Evolutionary conservation across 2,329 filamentous ascomycete species (phyloP), one percentile per base, ranked within the genome.

Genomic region (Colletotrichum eleusines): DNA sequence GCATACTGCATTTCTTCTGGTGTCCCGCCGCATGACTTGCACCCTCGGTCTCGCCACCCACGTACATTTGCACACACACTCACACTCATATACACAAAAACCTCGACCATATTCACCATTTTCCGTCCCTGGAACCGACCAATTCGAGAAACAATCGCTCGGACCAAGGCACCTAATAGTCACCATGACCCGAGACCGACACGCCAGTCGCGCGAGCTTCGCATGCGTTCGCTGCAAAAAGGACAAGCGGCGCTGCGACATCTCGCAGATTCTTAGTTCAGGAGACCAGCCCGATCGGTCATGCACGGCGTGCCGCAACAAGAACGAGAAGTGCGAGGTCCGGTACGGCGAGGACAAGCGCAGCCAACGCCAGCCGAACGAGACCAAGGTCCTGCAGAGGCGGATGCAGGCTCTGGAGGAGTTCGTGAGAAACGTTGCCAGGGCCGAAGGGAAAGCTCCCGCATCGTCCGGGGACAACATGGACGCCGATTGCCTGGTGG

Each of bases 271-370:
- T 23, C 11, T 59, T 5, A 48, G 38, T 26, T 23, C 61, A 20
- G 58, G 51, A 6, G 69, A 61, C 5, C 44, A 55, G 26, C 46
- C 55, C 9, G 66, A 69, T 5, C 59, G 50, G 9, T 68, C 69
- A 7, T 71, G 69, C 65, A 69, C 69, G 0, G n/a, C 59, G 8
- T 71, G 69, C 48, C 51, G 65, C 14, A 71, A 69, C 23, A 71
- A 71, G 53, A 71, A 71, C 33, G 69, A 71, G 16, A 71, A 63
- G 38, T 71, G 69, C 53, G 69, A 71, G 31, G 64, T 71, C 16
- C 64, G 69, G 12, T 54, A 69, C 46, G 69, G 69, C 44, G 69
- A 71, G 20, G 69, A 71, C 42, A 71, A 62, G 59, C 69, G 69
- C 64, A 71, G 51, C 16, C 53, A 69, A 35, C 69, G 69, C 26